Evolutionary conservation across 192 early-diverging fungal genomes (phyloP).

Genomic region (Coemansia sp.): DNA sequence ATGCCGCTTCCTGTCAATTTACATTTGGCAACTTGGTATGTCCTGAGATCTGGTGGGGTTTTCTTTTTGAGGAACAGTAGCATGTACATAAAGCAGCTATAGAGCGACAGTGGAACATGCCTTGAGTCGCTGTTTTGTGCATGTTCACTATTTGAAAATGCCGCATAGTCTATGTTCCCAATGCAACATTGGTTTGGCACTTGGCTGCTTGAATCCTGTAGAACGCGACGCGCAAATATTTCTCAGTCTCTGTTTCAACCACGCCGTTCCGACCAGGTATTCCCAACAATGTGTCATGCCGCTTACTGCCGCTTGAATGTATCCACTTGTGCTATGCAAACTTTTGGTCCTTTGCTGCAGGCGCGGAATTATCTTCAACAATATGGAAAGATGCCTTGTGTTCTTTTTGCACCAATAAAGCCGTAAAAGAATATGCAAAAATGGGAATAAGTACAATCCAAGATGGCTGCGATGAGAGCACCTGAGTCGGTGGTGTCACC

Average conservation of each 20-base stretch:
- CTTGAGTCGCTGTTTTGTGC: neutral
- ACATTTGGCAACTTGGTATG: no score
- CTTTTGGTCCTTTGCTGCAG: neutral
- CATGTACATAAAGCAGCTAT: neutral
- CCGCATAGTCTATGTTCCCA: neutral
- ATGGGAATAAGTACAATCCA: neutral
- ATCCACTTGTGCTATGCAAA: neutral
- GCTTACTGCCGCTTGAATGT: neutral
- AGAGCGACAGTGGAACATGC: neutral
- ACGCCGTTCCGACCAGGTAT: neutral
- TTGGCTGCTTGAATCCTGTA: neutral
- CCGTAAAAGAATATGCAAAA: neutral
- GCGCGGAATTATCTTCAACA: conserved; percentile 10
- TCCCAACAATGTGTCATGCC: neutral
- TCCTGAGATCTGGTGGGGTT: no score
- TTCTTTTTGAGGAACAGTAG: neutral
- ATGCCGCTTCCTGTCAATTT: no score
- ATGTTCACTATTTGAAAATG: neutral
- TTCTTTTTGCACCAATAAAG: neutral
- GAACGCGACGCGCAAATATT: neutral
- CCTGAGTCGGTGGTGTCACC: neutral
- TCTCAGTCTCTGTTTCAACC: neutral
- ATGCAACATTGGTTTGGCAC: neutral
- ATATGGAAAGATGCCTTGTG: conserved; percentile 1
- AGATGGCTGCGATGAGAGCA: neutral